phyloP scores from a whole-genome alignment of 306 rosid species.

The Rosa chinensis region DNA sequence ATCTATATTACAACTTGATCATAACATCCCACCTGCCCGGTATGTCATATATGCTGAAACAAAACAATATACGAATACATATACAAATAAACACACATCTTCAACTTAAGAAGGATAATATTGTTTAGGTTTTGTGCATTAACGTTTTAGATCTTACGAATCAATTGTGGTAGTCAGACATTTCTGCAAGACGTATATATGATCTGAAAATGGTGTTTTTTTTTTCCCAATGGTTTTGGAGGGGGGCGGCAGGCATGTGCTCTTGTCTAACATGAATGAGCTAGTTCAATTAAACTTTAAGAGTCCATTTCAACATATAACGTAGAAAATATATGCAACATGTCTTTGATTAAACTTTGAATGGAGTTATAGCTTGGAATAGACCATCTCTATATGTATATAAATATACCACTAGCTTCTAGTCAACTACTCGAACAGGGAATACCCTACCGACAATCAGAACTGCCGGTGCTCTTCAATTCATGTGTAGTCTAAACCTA shows the following conservation, averaged over 20 bases:
- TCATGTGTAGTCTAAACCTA: no score
- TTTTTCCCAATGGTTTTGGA: neutral
- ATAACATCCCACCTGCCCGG: conserved; percentile 15
- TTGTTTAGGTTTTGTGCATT: neutral
- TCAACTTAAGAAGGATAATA: neutral
- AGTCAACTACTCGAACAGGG: conserved; percentile 2
- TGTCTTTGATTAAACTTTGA: neutral
- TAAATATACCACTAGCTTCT: neutral
- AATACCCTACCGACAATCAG: neutral
- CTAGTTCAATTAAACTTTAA: neutral
- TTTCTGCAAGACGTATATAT: conserved; percentile 4
- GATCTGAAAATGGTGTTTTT: neutral
- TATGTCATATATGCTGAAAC: neutral
- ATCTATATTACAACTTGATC: conserved; percentile 8
- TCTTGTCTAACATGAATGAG: conserved; percentile 2
- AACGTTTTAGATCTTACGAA: neutral
- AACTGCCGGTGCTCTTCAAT: neutral
- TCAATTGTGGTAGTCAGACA: neutral
- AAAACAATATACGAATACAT: neutral
- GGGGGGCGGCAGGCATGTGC: conserved; percentile 9
- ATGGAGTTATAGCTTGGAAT: neutral
- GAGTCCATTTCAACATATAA: neutral
- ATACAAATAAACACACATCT: neutral
- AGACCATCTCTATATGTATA: neutral
- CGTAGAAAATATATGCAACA: neutral